These are phyloP conservation scores for Berkeleyomyces rouxiae DNA, from an alignment of 2,329 filamentous ascomycete genomes.

Conservation along the genomic window DNA sequence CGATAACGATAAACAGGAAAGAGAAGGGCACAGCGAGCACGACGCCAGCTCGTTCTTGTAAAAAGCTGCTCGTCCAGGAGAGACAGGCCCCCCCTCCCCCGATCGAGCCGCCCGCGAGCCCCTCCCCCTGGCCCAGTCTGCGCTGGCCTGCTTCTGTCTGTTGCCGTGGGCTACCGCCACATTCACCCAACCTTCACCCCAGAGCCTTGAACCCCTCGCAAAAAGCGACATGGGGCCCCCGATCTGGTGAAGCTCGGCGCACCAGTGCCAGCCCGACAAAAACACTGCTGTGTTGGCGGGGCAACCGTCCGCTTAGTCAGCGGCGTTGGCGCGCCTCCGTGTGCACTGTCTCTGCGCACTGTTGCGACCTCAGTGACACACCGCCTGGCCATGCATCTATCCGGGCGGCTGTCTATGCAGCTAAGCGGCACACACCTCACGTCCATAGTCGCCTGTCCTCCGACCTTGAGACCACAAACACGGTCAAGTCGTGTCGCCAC, in stretches of 20 bases:
- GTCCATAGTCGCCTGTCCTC: no score
- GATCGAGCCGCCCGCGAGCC: not conserved
- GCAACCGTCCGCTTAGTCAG: not conserved
- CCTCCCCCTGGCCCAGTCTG: not conserved
- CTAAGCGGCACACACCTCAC: no score
- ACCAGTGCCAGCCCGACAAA: not conserved
- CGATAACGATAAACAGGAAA: not conserved
- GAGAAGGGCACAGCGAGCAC: not conserved
- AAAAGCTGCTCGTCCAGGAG: not conserved
- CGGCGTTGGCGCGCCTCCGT: no score
- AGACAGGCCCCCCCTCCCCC: no score
- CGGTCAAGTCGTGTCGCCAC: no score
- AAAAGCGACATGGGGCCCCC: not conserved
- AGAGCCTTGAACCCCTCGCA: not conserved
- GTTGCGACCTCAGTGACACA: not conserved
- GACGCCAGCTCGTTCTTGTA: not conserved
- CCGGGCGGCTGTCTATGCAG: not conserved
- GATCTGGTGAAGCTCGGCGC: not conserved
- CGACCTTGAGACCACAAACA: no score
- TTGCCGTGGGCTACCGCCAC: not conserved
- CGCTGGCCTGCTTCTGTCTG: not conserved
- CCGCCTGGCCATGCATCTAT: not conserved
- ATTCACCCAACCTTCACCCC: not conserved
- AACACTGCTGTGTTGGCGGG: not conserved
- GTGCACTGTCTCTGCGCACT: not conserved